Evolutionary conservation across 1,284 basidiomycete genomes (phyloP).

Genomic region (Trametes versicolor): DNA sequence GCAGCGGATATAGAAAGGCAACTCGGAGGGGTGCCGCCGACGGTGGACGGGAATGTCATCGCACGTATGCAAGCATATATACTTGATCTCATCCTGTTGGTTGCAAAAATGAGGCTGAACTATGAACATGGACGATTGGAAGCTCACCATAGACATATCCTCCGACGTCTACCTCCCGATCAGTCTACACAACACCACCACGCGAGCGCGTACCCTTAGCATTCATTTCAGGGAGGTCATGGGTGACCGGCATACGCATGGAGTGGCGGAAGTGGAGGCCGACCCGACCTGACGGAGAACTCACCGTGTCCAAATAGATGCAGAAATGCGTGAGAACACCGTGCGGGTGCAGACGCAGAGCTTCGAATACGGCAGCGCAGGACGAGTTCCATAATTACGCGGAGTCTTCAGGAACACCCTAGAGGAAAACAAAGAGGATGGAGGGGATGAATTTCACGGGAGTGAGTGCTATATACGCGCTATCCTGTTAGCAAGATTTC

Average conservation of each 20-base stretch:
- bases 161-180: no score
- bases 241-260: neutral
- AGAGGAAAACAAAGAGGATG: no score
- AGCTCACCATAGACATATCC: no score
- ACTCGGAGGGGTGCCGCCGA: no score
- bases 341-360: neutral
- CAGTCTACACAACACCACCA: no score
- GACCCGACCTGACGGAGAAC: slow-evolving; percentile 11
- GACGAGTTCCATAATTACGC: neutral
- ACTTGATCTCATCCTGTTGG: no score
- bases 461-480: neutral
- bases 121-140: no score
- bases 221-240: neutral
- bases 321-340: neutral
- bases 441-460: neutral
- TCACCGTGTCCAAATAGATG: slow-evolving; percentile 5
- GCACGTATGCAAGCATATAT: no score
- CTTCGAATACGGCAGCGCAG: neutral
- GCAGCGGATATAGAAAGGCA: neutral
- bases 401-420: neutral
- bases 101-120: no score
- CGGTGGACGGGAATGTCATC: no score
- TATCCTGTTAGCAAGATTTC: neutral
- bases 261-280: neutral
- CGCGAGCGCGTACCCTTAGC: neutral